These are phyloP conservation scores for Verticillium nonalfalfae DNA, from an alignment of 2,329 filamentous ascomycete species.

Conservation along the genomic window DNA sequence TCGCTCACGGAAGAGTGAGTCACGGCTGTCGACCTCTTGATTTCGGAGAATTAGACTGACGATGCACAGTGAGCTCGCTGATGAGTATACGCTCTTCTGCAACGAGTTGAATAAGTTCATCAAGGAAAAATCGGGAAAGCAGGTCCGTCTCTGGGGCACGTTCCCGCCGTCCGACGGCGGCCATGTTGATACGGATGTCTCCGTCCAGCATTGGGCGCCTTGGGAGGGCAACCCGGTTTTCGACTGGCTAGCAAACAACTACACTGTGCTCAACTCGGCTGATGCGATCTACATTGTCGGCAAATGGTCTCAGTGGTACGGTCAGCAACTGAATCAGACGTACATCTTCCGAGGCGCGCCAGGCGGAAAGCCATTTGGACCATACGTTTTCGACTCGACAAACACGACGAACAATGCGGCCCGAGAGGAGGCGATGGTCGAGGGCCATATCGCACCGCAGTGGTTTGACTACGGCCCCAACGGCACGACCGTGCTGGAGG, in stretches of 20 bases:
- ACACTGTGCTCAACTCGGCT: constrained; percentile 5
- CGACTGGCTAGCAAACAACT: constrained; percentile 15
- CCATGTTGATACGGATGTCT: constrained; percentile 29
- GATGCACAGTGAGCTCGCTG: constrained; percentile 20
- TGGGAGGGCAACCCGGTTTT: constrained; percentile 12
- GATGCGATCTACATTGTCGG: constrained; percentile 15
- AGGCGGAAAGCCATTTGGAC: constrained; percentile 10
- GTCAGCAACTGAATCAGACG: constrained; percentile 9
- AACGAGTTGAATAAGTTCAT: constrained; percentile 41
- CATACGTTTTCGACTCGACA: constrained; percentile 15
- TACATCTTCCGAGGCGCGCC: constrained; percentile 14
- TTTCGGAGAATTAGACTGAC: not conserved
- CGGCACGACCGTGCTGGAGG: constrained; percentile 21
- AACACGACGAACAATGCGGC: constrained; percentile 12
- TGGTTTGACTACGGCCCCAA: constrained; percentile 44
- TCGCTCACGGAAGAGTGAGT: not conserved
- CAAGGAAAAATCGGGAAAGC: constrained; percentile 27
- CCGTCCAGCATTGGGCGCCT: constrained; percentile 34
- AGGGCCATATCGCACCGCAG: constrained; percentile 15
- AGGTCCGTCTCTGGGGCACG: constrained; percentile 45
- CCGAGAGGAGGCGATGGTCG: constrained; percentile 7
- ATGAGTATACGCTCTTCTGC: constrained; percentile 44
- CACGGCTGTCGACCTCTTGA: not conserved
- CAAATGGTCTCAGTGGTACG: constrained; percentile 13
- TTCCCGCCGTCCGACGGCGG: constrained; percentile 31